phyloP scores from a whole-genome alignment of 2,329 filamentous ascomycete genomes.

The Acrodontium crateriforme region DNA sequence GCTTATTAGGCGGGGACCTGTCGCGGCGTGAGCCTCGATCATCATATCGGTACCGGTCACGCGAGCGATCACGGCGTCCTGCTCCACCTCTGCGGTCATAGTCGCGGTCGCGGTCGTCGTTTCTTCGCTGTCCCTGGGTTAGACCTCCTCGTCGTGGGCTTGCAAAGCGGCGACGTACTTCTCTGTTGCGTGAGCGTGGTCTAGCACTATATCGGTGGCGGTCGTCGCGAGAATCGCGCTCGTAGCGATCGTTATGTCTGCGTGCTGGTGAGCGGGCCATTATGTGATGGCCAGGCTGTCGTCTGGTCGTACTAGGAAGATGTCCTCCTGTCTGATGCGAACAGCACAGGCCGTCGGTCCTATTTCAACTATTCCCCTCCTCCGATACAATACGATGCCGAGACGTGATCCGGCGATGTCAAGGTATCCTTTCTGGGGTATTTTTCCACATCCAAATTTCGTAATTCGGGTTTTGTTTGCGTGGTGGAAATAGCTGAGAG shows the following conservation, averaged over 20 bases:
- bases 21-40: conserved; percentile 4
- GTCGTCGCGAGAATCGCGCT: conserved; percentile 5
- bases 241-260: conserved; percentile 7
- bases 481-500: too few relatives aligned
- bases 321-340: too few relatives aligned
- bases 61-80: conserved; percentile 4
- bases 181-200: conserved; percentile 2
- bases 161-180: conserved; percentile 3
- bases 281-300: conserved; percentile 1
- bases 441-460: too few relatives aligned
- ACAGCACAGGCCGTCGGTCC: too few relatives aligned
- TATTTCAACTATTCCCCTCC: too few relatives aligned
- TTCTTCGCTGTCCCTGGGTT: conserved; percentile 3
- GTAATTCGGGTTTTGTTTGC: too few relatives aligned
- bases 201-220: conserved; percentile 4
- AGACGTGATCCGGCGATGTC: too few relatives aligned
- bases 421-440: too few relatives aligned
- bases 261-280: conserved; percentile 13
- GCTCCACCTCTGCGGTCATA: conserved; percentile 4
- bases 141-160: conserved; percentile 1
- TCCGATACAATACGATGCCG: too few relatives aligned
- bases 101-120: conserved; percentile 9
- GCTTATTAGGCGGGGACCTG: conserved; percentile 7
- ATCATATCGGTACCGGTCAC: conserved; percentile 6
- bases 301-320: too few relatives aligned